These are phyloP conservation scores for Onygena corvina DNA, from an alignment of 2,329 filamentous ascomycete genomes.

Conservation along the genomic window DNA sequence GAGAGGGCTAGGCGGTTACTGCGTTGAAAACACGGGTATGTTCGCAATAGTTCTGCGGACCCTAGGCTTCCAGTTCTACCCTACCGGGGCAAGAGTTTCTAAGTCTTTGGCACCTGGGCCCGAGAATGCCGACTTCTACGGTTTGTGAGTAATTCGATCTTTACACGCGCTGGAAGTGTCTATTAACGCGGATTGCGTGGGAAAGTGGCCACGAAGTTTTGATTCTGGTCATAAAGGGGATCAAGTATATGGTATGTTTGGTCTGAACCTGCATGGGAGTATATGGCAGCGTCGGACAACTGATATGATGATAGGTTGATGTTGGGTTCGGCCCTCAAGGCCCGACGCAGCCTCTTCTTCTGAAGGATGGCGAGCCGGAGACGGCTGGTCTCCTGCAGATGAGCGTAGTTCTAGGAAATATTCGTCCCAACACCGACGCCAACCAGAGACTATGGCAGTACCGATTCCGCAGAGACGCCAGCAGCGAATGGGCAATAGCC, in stretches of 20 bases:
- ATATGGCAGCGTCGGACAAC: neutral
- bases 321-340: conserved; percentile 54
- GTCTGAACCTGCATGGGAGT: conserved; percentile 4
- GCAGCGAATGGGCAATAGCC: conserved; percentile 45
- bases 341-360: conserved; percentile 45
- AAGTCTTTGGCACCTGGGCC: conserved; percentile 25
- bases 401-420: conserved; percentile 41
- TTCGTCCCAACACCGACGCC: conserved; percentile 35
- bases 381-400: conserved; percentile 44
- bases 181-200: neutral
- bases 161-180: neutral
- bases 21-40: conserved; percentile 48
- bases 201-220: conserved; percentile 46
- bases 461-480: conserved; percentile 42
- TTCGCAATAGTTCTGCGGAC: conserved; percentile 42
- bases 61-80: conserved; percentile 44
- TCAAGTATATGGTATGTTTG: conserved; percentile 31
- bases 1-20: conserved; percentile 45
- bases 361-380: conserved; percentile 33
- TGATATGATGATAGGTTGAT: conserved; percentile 36
- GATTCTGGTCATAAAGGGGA: conserved; percentile 44
- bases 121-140: conserved; percentile 32
- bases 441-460: conserved; percentile 50
- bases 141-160: conserved; percentile 32
- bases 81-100: conserved; percentile 42